Percentiles rank a stretch among this genome's conserved stretches.
Evolutionary conservation across 1,139 yeast species (phyloP).

Genomic region (Nakaseomyces sp.): DNA sequence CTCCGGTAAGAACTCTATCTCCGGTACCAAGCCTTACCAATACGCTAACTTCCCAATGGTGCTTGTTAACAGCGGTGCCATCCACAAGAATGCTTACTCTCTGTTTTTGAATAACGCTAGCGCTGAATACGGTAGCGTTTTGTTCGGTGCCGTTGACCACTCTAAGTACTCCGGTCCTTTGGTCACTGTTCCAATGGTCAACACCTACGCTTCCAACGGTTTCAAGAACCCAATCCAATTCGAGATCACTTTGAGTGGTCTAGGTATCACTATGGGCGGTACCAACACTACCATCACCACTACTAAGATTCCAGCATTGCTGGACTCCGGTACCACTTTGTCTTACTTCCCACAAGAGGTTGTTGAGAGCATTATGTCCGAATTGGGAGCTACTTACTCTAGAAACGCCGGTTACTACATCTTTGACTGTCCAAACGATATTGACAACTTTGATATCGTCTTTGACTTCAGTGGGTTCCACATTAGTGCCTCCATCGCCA

Average conservation of each 20-base stretch:
- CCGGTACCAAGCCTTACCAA: slow-evolving; percentile 18
- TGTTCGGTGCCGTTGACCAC: slow-evolving; percentile 53
- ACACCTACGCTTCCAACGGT: slow-evolving; percentile 28
- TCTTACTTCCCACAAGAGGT: slow-evolving; percentile 41
- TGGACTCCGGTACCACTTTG: slow-evolving; percentile 63
- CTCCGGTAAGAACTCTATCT: slow-evolving; percentile 20
- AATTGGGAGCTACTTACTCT: slow-evolving; percentile 34
- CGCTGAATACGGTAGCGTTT: slow-evolving; percentile 37
- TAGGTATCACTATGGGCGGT: slow-evolving; percentile 31
- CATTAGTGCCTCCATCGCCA: slow-evolving; percentile 40
- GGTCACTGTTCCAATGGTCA: slow-evolving; percentile 38
- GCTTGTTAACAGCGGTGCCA: slow-evolving; percentile 44
- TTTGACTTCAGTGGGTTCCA: slow-evolving; percentile 44
- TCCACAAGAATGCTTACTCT: slow-evolving; percentile 45
- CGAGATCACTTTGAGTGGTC: slow-evolving; percentile 38
- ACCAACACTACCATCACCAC: slow-evolving; percentile 19
- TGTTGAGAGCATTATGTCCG: slow-evolving; percentile 33
- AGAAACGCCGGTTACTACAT: slow-evolving; percentile 30
- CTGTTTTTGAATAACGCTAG: slow-evolving; percentile 38
- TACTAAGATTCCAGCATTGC: slow-evolving; percentile 36
- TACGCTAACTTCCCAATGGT: slow-evolving; percentile 40
- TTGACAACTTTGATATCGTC: slow-evolving; percentile 25
- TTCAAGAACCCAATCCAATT: slow-evolving; percentile 32
- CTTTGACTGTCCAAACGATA: slow-evolving; percentile 27
- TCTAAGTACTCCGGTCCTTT: slow-evolving; percentile 42